phyloP scores from a whole-genome alignment of 2,329 filamentous ascomycete genomes.

The Mycosphaerella arachidis region DNA sequence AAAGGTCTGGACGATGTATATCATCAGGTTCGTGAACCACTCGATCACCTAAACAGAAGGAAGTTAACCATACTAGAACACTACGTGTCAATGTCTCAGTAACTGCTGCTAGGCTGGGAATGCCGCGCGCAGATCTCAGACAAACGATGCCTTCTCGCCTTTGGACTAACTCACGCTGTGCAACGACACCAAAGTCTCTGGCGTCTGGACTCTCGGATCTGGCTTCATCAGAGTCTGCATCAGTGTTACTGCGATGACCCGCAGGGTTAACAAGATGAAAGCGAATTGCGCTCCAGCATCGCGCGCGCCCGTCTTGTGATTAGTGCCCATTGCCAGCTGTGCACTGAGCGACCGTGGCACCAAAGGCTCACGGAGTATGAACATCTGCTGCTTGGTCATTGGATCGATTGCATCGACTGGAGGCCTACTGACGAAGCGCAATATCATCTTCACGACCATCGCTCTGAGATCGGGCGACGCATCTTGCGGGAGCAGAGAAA shows the following conservation, averaged over 20 bases:
- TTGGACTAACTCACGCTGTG: constrained; percentile 52
- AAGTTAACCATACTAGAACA: no score
- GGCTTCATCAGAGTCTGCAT: constrained; percentile 21
- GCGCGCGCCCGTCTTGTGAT: constrained; percentile 55
- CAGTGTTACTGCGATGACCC: constrained; percentile 50
- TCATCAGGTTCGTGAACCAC: constrained; percentile 68
- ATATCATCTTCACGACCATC: constrained; percentile 59
- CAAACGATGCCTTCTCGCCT: no score
- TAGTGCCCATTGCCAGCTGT: constrained; percentile 72
- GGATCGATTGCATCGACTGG: constrained; percentile 71
- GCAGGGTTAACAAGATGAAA: constrained; percentile 68
- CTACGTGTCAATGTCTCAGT: no score
- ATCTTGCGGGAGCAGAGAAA: constrained; percentile 38
- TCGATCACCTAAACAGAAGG: constrained; percentile 42
- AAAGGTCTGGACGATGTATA: constrained; percentile 53
- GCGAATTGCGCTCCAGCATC: constrained; percentile 68
- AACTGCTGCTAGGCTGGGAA: no score
- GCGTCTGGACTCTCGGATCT: constrained; percentile 17
- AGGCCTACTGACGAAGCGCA: constrained; percentile 64
- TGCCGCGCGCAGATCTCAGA: no score
- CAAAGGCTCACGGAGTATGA: constrained; percentile 66
- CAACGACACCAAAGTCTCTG: constrained; percentile 68
- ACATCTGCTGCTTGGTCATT: constrained; percentile 54
- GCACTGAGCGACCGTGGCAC: constrained; percentile 75
- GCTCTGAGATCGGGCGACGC: constrained; percentile 57